phyloP scores from a whole-genome alignment of 805 yeast genomes.

The Cyberlindnera veronae region DNA sequence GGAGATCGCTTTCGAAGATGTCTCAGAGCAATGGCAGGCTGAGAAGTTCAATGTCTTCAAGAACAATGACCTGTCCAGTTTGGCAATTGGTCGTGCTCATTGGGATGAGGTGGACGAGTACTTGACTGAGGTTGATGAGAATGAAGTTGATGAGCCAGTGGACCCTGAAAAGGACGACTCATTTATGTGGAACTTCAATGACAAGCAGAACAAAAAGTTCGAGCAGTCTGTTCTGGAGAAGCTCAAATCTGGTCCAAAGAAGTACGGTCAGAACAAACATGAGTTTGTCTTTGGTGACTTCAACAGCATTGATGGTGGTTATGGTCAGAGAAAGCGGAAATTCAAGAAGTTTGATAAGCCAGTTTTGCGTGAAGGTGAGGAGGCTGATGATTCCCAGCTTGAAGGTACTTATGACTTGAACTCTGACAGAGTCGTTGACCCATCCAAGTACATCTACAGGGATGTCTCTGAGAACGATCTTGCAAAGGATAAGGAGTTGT shows the following conservation, averaged over 20 bases:
- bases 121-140: conserved; percentile 24
- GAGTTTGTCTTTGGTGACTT: conserved; percentile 22
- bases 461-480: conserved; percentile 14
- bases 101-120: conserved; percentile 62
- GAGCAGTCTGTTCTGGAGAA: conserved; percentile 22
- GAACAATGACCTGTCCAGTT: conserved; percentile 62
- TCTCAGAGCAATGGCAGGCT: conserved; percentile 64
- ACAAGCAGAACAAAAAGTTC: conserved; percentile 18
- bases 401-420: conserved; percentile 25
- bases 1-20: conserved; percentile 76
- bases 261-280: conserved; percentile 19
- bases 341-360: conserved; percentile 19
- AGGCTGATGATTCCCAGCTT: conserved; percentile 12
- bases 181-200: conserved; percentile 20
- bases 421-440: conserved; percentile 24
- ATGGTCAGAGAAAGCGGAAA: conserved; percentile 21
- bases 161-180: conserved; percentile 16
- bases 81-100: conserved; percentile 53
- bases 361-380: conserved; percentile 12
- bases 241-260: conserved; percentile 18
- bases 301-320: conserved; percentile 15
- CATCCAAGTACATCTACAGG: conserved; percentile 5
- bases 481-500: conserved; percentile 23
- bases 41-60: conserved; percentile 72
- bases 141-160: conserved; percentile 11